Percentiles rank a stretch among this genome's conserved stretches.
phyloP scores from a whole-genome alignment of 2,329 filamentous ascomycete genomes.

The Diplodia corticola region DNA sequence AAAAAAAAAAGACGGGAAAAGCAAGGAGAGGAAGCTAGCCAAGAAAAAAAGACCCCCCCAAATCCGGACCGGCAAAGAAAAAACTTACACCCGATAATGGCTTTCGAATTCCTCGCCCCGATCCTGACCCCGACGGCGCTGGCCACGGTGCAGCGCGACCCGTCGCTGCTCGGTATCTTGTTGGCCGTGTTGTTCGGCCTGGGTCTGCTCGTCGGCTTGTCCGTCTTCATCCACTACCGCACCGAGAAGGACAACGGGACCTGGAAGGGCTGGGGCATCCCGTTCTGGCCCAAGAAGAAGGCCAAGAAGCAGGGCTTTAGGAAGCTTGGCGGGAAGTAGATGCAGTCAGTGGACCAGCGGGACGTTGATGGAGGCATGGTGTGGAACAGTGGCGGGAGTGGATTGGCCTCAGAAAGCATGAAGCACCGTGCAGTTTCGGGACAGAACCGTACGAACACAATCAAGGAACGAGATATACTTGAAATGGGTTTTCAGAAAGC shows the following conservation, averaged over 20 bases:
- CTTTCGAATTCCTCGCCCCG: conserved; percentile 25
- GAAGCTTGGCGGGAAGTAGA: not conserved
- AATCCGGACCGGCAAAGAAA: no score
- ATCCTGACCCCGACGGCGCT: conserved; percentile 26
- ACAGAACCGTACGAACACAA: no score
- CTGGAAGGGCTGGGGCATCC: conserved; percentile 12
- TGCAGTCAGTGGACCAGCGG: not conserved
- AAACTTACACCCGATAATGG: conserved; percentile 8
- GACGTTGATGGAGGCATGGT: not conserved
- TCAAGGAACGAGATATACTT: no score
- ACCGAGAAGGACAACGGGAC: conserved; percentile 24
- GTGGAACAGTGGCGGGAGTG: not conserved
- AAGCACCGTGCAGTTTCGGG: no score
- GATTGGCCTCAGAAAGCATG: not conserved
- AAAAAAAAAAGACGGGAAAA: no score
- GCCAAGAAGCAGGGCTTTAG: not conserved
- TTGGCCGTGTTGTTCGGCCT: conserved; percentile 20
- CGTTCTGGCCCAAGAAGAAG: conserved; percentile 4
- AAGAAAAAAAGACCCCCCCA: not conserved
- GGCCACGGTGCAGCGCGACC: conserved; percentile 25
- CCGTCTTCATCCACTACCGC: conserved; percentile 20
- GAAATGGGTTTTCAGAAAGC: not conserved
- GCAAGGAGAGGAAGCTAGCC: not conserved
- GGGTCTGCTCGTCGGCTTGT: not conserved
- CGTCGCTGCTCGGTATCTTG: conserved; percentile 25